Evolutionary conservation across 2,329 filamentous ascomycete species (phyloP), one percentile per base, ranked within the genome.

Genomic region (Akanthomyces muscarius): DNA sequence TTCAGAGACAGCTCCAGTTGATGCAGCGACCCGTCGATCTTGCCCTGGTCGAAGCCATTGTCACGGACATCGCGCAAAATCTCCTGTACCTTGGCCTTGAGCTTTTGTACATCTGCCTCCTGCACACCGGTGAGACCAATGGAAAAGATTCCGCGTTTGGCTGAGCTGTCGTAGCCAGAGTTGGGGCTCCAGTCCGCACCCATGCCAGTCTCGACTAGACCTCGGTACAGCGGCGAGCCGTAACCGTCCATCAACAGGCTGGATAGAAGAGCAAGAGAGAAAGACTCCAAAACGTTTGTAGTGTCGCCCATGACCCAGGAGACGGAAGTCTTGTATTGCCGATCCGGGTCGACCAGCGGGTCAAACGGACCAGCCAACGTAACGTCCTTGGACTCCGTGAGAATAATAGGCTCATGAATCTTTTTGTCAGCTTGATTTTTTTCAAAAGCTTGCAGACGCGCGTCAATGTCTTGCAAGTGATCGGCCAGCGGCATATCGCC

Each of bases 181-280:
- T 99, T 99, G 3, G 95, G 92, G 59, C 92, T 96, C 79, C 92
- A 99, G 70, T 97, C 94, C 0, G 92, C 91, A 25, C 95, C 95
- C 45, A 99, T 83, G 0, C 92, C 93, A 53, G 89, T 87, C 74
- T 98, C 94, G 61, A 99, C 90, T 64, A 99, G 80, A 1, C 89
- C 91, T 65, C 88, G 88, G 74, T 98, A 98, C 62, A 99, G 77
- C 0, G 95, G 95, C 6, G 95, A 97, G 16, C 95, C 94, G 73
- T 98, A 99, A 5, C 95, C 95, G 73, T 97, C 93, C 78, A 96
- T 89, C 11, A 99, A 78, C 18, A 99, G 78, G 2, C 89, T 92
- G 4, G 91, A 91, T 41, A 98, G 78, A 10, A 99, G 82, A 3
- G 89, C 87, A 5, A 97, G 76, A 0, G 92, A 91, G 74, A 98